Evolutionary conservation across 345 rosid genomes (phyloP).

Genomic region (Rhodamnia rubescens): DNA sequence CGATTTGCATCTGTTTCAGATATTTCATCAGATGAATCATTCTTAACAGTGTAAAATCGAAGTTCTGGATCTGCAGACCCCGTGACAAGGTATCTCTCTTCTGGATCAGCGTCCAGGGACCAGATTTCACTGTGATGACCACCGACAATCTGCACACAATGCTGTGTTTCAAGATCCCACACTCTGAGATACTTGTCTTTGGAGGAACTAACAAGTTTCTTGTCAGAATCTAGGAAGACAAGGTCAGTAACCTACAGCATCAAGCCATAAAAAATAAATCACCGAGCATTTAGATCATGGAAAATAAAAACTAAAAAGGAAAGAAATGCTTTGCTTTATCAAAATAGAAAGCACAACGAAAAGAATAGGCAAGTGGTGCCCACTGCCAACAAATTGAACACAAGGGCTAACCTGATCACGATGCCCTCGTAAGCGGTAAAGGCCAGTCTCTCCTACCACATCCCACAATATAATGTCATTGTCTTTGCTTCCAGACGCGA

Average conservation of each 20-base stretch:
- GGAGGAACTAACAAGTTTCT: slow-evolving; percentile 82
- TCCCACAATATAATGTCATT: slow-evolving; percentile 90
- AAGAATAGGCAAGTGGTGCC: background rate
- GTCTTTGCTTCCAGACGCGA: slow-evolving; percentile 96
- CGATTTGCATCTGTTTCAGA: slow-evolving; percentile 20
- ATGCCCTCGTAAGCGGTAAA: slow-evolving; percentile 80
- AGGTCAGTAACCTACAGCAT: slow-evolving; percentile 67
- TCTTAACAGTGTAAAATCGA: slow-evolving; percentile 56
- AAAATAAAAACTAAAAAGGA: background rate
- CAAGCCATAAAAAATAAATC: background rate
- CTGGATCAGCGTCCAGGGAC: slow-evolving; percentile 81
- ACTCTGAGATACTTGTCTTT: slow-evolving; percentile 94
- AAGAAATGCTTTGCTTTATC: background rate
- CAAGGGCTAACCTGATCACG: slow-evolving; percentile 67
- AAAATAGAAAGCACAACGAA: background rate
- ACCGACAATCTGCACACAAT: slow-evolving; percentile 82
- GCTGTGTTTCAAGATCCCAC: slow-evolving; percentile 97
- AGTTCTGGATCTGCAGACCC: slow-evolving; percentile 92
- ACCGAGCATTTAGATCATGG: background rate
- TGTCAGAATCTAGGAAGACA: slow-evolving; percentile 77
- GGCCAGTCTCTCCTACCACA: slow-evolving; percentile 78
- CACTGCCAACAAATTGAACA: background rate
- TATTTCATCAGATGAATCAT: slow-evolving; percentile 16
- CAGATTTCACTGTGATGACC: slow-evolving; percentile 98
- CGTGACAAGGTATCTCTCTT: slow-evolving; percentile 68